A percentile compares a stretch with the other conserved stretches of the same genome.
phyloP scores from a whole-genome alignment of 345 rosid species.

The Gossypium raimondii region DNA sequence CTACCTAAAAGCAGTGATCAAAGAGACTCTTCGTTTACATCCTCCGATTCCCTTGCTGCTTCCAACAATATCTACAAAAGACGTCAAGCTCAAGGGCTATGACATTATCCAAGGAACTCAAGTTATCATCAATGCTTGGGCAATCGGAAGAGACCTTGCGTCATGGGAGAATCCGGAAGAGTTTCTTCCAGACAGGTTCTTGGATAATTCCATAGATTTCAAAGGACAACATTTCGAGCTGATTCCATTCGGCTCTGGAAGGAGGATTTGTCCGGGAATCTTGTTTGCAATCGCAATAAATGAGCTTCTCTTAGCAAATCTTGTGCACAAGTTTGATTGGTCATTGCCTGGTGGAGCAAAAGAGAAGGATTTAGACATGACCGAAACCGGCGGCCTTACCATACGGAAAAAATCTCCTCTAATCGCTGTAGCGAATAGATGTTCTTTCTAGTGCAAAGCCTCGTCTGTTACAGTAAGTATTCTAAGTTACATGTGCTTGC shows the following conservation, averaged over 20 bases:
- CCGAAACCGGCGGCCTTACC: not conserved
- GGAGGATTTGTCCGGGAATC: conserved; percentile 31
- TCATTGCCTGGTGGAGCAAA: conserved; percentile 5
- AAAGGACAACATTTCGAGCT: conserved; percentile 33
- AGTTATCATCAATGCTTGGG: conserved; percentile 34
- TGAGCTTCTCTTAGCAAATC: conserved; percentile 30
- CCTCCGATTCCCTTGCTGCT: conserved; percentile 41
- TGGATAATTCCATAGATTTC: conserved; percentile 21
- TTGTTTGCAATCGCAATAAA: conserved; percentile 22
- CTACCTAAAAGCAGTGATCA: conserved; percentile 38
- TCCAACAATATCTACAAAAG: conserved; percentile 27
- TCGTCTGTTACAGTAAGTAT: too few species aligned
- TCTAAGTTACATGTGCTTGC: too few species aligned
- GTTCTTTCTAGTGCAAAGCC: not conserved
- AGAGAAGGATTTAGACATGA: conserved; percentile 9
- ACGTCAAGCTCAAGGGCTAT: conserved; percentile 25
- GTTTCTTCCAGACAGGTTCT: conserved; percentile 35
- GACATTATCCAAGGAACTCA: conserved; percentile 26
- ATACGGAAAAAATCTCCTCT: conserved; percentile 8
- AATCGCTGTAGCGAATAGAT: not conserved
- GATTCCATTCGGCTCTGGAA: conserved; percentile 35
- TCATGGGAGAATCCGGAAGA: conserved; percentile 34
- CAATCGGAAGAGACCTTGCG: conserved; percentile 25
- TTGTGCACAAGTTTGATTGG: conserved; percentile 32
- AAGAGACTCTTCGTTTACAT: conserved; percentile 38